phyloP scores from a whole-genome alignment of 306 rosid species.

The Coriaria nepalensis region DNA sequence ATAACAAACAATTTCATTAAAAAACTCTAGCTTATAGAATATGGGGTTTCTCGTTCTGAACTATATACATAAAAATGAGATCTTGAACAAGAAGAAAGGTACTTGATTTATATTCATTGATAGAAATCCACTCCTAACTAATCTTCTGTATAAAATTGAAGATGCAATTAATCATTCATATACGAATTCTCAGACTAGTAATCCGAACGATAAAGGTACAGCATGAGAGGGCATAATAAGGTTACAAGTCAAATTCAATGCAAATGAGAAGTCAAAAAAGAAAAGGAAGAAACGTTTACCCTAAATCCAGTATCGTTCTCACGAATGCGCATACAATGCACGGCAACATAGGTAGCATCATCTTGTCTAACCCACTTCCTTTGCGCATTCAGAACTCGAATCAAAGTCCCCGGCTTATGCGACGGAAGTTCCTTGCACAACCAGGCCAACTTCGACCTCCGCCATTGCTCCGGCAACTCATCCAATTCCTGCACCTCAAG shows the following conservation, averaged over 20 bases:
- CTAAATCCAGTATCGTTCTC: slow-evolving; percentile 62
- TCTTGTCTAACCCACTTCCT: slow-evolving; percentile 72
- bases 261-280: background rate
- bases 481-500: slow-evolving; percentile 38
- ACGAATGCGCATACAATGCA: slow-evolving; percentile 79
- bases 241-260: too few species aligned
- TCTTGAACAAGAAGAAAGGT: too few species aligned
- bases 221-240: too few species aligned
- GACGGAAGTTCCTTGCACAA: slow-evolving; percentile 45
- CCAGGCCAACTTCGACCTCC: slow-evolving; percentile 51
- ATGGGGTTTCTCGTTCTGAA: background rate
- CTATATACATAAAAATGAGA: background rate
- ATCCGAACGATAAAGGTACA: too few species aligned
- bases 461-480: slow-evolving; percentile 58
- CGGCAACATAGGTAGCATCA: slow-evolving; percentile 47
- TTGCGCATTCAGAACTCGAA: slow-evolving; percentile 63
- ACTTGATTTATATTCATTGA: too few species aligned
- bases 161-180: too few species aligned
- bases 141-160: too few species aligned
- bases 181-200: too few species aligned
- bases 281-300: slow-evolving; percentile 20
- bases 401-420: slow-evolving; percentile 33
- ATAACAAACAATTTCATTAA: too few species aligned
- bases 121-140: too few species aligned
- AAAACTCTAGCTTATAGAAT: too few species aligned